Evolutionary conservation across 805 yeast species (phyloP), one percentile per base, ranked within the genome.

Genomic region (Wickerhamiella allomyrinae): DNA sequence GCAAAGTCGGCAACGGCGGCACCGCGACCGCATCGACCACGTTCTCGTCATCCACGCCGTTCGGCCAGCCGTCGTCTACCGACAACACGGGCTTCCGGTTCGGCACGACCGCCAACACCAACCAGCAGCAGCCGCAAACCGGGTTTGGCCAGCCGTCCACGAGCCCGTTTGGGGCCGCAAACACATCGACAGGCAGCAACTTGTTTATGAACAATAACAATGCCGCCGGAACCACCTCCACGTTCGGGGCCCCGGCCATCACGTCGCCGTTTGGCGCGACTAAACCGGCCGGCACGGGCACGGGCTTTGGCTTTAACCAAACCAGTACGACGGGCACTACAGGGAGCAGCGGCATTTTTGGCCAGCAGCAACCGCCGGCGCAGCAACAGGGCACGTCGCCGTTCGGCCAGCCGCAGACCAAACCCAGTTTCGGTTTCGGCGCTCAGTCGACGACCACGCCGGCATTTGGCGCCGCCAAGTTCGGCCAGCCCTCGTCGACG

Each of bases 1-100:
- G 91, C 55, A 70, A 74, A 46, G 74, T 49, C 48, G 87, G 83
- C 13, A 74, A 65, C 47, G 61, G 67, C 21, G 48, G 37, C 13
- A 45, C 40, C 2, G 34, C 8, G 31, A 17, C 17, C 8, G 17
- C 5, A n/a, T 17, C 6, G 8, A 4, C 31, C 31, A 27, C n/a
- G n/a, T n/a, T n/a, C n/a, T n/a, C 15, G 21, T 19, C 24, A 3
- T 34, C 37, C 17, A 34, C 41, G 14, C 41, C 41, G 17, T 46
- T 43, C 40, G 49, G 43, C 24, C 31, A 27, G 31, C 9, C 31
- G 17, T 7, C 17, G 2, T 6, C 31, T 43, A 20, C 14, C 37
- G 14, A 35, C 38, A 31, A n/a, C 27, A 42, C 47, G 15, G 46
- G 51, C 24, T 45, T 39, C 35, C 51, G 50, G 11, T 46, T 48